phyloP scores from a whole-genome alignment of 2,329 filamentous ascomycete species.

The Beauveria caledonica region DNA sequence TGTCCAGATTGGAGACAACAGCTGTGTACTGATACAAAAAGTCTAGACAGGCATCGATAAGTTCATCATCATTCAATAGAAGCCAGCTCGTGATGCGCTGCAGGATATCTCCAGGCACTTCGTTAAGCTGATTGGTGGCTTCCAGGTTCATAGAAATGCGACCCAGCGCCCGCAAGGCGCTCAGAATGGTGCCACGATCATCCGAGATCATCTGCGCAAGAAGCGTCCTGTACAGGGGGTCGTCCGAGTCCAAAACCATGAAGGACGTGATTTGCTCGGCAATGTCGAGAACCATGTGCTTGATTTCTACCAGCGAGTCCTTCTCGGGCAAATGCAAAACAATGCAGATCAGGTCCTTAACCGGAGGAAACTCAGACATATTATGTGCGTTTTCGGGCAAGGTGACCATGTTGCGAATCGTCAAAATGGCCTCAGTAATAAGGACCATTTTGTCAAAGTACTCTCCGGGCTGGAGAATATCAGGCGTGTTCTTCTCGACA shows the following conservation, averaged over 20 bases:
- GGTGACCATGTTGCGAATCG: conserved; percentile 94
- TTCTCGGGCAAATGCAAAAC: conserved; percentile 67
- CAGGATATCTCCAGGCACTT: conserved; percentile 58
- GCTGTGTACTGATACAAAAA: conserved; percentile 95
- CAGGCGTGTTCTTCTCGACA: conserved; percentile 48
- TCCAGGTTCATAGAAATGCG: conserved; percentile 84
- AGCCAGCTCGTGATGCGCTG: conserved; percentile 65
- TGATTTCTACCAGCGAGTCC: conserved; percentile 70
- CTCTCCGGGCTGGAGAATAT: conserved; percentile 63
- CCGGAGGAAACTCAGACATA: conserved; percentile 63
- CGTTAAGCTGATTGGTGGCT: conserved; percentile 65
- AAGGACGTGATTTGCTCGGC: conserved; percentile 84
- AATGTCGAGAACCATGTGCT: conserved; percentile 85
- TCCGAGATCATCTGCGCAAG: conserved; percentile 54
- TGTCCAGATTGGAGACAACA: conserved; percentile 73
- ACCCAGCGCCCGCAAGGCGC: conserved; percentile 70
- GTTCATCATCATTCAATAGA: conserved; percentile 79
- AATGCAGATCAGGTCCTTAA: conserved; percentile 78
- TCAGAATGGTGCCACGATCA: conserved; percentile 77
- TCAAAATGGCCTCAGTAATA: conserved; percentile 78
- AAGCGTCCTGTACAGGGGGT: conserved; percentile 73
- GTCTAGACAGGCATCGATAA: conserved; percentile 81
- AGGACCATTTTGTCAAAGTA: conserved; percentile 65
- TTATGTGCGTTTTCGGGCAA: conserved; percentile 80
- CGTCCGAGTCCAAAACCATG: conserved; percentile 60